Percentiles rank a stretch among this genome's conserved stretches.
phyloP scores from a whole-genome alignment of 345 rosid genomes.

The Salix udensis region DNA sequence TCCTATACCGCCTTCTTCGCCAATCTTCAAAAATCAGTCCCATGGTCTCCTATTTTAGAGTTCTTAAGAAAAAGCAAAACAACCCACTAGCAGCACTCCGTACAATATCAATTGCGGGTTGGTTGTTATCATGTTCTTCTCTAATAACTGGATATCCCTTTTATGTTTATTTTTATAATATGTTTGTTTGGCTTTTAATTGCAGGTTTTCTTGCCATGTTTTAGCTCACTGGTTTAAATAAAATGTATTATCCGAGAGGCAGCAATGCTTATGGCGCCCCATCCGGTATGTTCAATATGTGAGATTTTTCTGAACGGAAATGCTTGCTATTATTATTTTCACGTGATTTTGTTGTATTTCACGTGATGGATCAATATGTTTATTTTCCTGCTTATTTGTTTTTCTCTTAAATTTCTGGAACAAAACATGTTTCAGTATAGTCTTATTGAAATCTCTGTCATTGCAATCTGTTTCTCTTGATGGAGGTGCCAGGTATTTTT shows the following conservation, averaged over 20 bases:
- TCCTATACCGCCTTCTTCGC: background rate
- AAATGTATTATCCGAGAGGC: conserved; percentile 81
- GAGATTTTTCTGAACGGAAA: conserved; percentile 23
- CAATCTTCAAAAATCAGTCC: background rate
- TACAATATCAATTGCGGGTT: background rate
- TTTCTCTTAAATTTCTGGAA: background rate
- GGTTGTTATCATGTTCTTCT: background rate
- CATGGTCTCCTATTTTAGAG: background rate
- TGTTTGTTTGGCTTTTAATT: background rate
- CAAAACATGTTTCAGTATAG: background rate
- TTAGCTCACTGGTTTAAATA: background rate
- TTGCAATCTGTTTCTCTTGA: conserved; percentile 67
- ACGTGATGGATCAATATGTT: no score
- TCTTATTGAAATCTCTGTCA: conserved; percentile 59
- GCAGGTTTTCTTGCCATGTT: conserved; percentile 5
- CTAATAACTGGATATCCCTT: background rate
- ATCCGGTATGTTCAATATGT: conserved; percentile 80
- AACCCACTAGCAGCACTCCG: background rate
- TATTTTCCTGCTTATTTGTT: background rate
- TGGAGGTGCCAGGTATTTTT: conserved; percentile 69
- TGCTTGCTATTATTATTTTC: no score
- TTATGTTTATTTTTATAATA: background rate
- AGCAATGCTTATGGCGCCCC: conserved; percentile 60
- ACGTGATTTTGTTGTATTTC: no score
- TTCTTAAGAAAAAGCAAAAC: background rate